Evolutionary conservation across 805 yeast genomes (phyloP), one percentile per base, ranked within the genome.

Genomic region (Ogataea saltuana): DNA sequence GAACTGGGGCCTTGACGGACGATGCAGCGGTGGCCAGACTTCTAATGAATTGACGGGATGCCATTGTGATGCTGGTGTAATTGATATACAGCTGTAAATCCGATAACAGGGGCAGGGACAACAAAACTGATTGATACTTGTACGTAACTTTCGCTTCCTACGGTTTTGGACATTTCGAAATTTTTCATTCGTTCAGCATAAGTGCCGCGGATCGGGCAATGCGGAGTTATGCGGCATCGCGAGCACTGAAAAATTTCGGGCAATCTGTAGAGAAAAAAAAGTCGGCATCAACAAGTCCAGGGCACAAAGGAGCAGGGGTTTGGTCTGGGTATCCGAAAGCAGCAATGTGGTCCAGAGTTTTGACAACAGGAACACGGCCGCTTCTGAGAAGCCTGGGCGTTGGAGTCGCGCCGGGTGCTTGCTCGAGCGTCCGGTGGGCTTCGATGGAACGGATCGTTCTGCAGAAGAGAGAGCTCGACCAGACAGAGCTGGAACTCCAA

Each of bases 1-100:
- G 96, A 52, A 91, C 86, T 44, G 98, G 97, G 41, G 95, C 89
- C 69, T 81, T 83, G 61, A 78, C 78, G 26, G 60, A 28, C 41
- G 60, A 42, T 41, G 61, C 51, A 56, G 87, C 84, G 46, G 90
- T 70, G 61, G 95, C 91, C 74, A 85, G 67, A 45, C 83, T 71
- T 73, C 90, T 84, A 64, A 74, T 61, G 64, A 81, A 80, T 59
- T 75, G 72, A 72, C 84, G 84, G 58, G 83, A 72, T 60, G 80
- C 76, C 83, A 79, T 78, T 55, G 51, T 61, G 43, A n/a, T n/a
- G n/a, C n/a, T 30, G 17, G 16, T 25, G 28, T 10, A 25, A 13
- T 25, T 6, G 12, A 25, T 11, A 25, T n/a, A n/a, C n/a, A n/a
- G n/a, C n/a, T n/a, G n/a, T n/a, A n/a, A n/a, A n/a, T n/a, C n/a